phyloP scores from a whole-genome alignment of 2,329 filamentous ascomycete species.

The Colletotrichum tamarilloi region DNA sequence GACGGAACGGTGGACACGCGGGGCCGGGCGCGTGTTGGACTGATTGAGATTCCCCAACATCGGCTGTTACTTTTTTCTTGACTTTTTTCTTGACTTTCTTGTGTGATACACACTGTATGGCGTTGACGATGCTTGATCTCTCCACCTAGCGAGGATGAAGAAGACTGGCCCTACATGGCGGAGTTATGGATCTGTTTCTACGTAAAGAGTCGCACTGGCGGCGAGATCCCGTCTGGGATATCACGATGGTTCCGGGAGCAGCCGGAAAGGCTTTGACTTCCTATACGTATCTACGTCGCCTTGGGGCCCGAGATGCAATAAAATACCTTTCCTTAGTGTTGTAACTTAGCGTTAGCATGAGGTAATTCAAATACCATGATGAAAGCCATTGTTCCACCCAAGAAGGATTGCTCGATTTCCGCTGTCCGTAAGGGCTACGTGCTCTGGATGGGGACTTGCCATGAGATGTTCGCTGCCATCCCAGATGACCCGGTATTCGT shows the following conservation, averaged over 20 bases:
- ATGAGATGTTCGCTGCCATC: no score
- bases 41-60: constrained; percentile 36
- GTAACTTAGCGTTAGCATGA: constrained; percentile 5
- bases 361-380: constrained; percentile 14
- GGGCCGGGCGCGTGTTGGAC: constrained; percentile 35
- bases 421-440: no score
- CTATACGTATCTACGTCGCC: neutral
- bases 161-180: constrained; percentile 23
- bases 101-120: constrained; percentile 27
- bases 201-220: constrained; percentile 17
- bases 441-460: no score
- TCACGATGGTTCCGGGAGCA: constrained; percentile 8
- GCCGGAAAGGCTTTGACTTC: neutral
- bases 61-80: constrained; percentile 34
- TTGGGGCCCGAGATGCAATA: constrained; percentile 31
- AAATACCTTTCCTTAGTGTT: constrained; percentile 7
- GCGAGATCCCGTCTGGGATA: constrained; percentile 12
- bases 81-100: constrained; percentile 27
- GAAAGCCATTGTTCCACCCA: neutral
- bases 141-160: constrained; percentile 13
- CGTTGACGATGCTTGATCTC: constrained; percentile 27
- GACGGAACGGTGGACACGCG: constrained; percentile 28
- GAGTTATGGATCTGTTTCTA: constrained; percentile 34
- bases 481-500: no score
- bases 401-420: no score